phyloP scores from a whole-genome alignment of 2,329 filamentous ascomycete genomes.

The Paracamarosporium sp. region DNA sequence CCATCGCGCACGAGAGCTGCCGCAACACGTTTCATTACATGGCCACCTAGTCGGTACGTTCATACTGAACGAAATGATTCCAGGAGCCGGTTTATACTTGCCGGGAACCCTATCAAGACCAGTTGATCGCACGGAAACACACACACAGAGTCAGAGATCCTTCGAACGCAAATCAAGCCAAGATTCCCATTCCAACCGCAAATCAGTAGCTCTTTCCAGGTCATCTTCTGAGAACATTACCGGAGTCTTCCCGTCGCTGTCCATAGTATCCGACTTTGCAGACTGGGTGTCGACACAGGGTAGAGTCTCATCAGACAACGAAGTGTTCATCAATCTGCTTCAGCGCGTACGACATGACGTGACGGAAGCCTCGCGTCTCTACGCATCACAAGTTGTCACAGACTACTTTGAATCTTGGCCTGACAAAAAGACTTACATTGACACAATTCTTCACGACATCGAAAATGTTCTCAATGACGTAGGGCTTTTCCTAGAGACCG shows the following conservation, averaged over 20 bases:
- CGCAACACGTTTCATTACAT: background rate
- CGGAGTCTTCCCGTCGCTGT: conserved; percentile 24
- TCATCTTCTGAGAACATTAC: conserved; percentile 16
- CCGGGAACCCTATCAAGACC: conserved; percentile 20
- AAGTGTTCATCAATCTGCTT: conserved; percentile 31
- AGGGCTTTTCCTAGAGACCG: conserved; percentile 34
- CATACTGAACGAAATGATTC: conserved; percentile 9
- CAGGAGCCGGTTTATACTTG: conserved; percentile 25
- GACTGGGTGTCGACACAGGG: conserved; percentile 29
- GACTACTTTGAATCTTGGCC: conserved; percentile 31
- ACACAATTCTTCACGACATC: conserved; percentile 29
- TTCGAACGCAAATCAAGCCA: conserved; percentile 21
- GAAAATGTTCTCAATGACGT: conserved; percentile 36
- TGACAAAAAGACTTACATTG: conserved; percentile 31
- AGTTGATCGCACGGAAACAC: conserved; percentile 5
- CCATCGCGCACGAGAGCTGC: background rate
- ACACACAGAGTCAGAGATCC: conserved; percentile 8
- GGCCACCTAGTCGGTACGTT: background rate
- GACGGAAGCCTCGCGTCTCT: conserved; percentile 34
- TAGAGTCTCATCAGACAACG: conserved; percentile 31
- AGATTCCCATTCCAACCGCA: conserved; percentile 15
- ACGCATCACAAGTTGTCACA: conserved; percentile 21
- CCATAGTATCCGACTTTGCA: conserved; percentile 34
- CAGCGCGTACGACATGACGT: conserved; percentile 35
- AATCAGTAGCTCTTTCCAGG: conserved; percentile 8